A percentile compares a stretch with the other conserved stretches of the same genome.
Evolutionary conservation across 2,329 filamentous ascomycete species (phyloP).

Genomic region (Colletotrichum echinochloae): DNA sequence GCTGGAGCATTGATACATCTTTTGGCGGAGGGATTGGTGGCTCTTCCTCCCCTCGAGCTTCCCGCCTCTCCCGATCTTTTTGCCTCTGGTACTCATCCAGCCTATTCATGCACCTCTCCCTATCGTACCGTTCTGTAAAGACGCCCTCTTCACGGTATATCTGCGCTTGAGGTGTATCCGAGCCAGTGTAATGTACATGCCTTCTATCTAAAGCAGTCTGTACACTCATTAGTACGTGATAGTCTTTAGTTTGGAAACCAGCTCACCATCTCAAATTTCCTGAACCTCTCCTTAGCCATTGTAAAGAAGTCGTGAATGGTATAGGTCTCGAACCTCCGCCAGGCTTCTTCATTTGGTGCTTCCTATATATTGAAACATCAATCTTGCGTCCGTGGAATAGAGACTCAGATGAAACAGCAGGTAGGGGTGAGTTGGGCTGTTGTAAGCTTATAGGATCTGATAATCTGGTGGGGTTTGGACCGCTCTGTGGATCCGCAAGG

Average conservation of each 20-base stretch:
- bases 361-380: too few species aligned
- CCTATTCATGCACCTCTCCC: slow-evolving; percentile 24
- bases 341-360: slow-evolving; percentile 21
- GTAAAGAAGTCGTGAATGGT: slow-evolving; percentile 17
- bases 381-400: too few species aligned
- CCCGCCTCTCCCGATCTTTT: background rate
- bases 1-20: background rate
- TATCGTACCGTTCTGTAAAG: slow-evolving; percentile 12
- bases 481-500: slow-evolving; percentile 6
- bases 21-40: background rate
- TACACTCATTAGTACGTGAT: too few species aligned
- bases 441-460: slow-evolving; percentile 6
- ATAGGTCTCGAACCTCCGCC: slow-evolving; percentile 14
- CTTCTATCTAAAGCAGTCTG: background rate
- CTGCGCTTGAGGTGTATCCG: slow-evolving; percentile 1
- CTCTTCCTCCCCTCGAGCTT: background rate
- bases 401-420: too few species aligned
- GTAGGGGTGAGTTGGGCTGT: background rate
- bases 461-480: slow-evolving; percentile 4
- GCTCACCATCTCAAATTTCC: slow-evolving; percentile 12
- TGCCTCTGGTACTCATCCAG: background rate
- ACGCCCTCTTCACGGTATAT: slow-evolving; percentile 20
- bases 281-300: slow-evolving; percentile 20
- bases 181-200: background rate
- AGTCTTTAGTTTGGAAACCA: too few species aligned